These are phyloP conservation scores for Dalbergia cochinchinensis DNA, from an alignment of 306 rosid species.

Conservation along the genomic window DNA sequence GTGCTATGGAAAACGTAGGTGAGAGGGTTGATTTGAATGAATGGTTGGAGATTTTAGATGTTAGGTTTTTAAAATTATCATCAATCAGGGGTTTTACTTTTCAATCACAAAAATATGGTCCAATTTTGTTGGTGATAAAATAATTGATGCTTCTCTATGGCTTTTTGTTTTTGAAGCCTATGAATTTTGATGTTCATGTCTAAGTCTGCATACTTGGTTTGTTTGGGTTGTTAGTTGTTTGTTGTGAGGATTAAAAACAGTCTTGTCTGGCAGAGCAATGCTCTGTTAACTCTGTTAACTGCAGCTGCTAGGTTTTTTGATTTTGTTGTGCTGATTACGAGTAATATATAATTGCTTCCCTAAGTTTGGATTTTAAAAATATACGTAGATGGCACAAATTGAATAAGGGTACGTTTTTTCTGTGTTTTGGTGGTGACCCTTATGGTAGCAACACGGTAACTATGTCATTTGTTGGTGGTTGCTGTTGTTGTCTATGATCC, in stretches of 20 bases:
- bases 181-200: constrained; percentile 45
- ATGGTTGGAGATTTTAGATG: constrained; percentile 54
- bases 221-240: constrained; percentile 49
- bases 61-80: constrained; percentile 46
- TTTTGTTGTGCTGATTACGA: constrained; percentile 37
- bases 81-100: constrained; percentile 16
- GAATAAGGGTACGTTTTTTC: constrained; percentile 15
- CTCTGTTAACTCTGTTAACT: constrained; percentile 35
- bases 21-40: constrained; percentile 19
- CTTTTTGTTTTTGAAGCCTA: constrained; percentile 55
- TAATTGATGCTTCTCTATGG: constrained; percentile 51
- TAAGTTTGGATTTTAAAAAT: constrained; percentile 34
- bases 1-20: constrained; percentile 65
- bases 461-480: neutral
- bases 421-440: constrained; percentile 3
- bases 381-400: constrained; percentile 36
- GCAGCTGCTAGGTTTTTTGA: constrained; percentile 16
- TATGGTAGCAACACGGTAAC: neutral
- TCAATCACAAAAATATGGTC: constrained; percentile 45
- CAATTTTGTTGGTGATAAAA: constrained; percentile 72
- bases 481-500: neutral
- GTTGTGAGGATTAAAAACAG: constrained; percentile 40
- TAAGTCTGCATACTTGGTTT: constrained; percentile 42
- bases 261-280: constrained; percentile 44
- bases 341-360: neutral